Evolutionary conservation across 2,329 filamentous ascomycete species (phyloP).

Genomic region (Dactylellina haptotyla): DNA sequence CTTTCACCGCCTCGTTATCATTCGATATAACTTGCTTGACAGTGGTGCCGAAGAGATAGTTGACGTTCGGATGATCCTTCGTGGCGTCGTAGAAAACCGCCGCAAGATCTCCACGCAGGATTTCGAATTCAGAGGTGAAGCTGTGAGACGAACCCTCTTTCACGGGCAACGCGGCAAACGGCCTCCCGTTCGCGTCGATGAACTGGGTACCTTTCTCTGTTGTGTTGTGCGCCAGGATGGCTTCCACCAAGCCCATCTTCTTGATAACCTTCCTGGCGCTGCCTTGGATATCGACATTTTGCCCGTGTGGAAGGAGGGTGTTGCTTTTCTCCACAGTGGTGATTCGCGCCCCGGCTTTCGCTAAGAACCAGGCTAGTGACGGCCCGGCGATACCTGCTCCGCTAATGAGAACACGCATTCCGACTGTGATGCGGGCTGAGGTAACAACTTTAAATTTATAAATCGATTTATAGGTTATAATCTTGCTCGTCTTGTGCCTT

Average conservation of each 20-base stretch:
- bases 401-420: slow-evolving; percentile 61
- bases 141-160: slow-evolving; percentile 64
- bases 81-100: slow-evolving; percentile 62
- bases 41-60: slow-evolving; percentile 61
- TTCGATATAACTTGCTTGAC: slow-evolving; percentile 59
- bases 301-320: slow-evolving; percentile 64
- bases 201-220: slow-evolving; percentile 65
- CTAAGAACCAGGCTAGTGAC: slow-evolving; percentile 66
- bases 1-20: slow-evolving; percentile 60
- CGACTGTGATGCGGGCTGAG: background rate
- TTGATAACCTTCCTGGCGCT: slow-evolving; percentile 66
- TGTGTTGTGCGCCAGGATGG: slow-evolving; percentile 62
- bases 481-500: too few relatives aligned
- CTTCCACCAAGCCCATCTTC: slow-evolving; percentile 66
- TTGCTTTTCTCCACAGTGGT: slow-evolving; percentile 63
- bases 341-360: slow-evolving; percentile 61
- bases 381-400: slow-evolving; percentile 62
- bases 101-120: slow-evolving; percentile 64
- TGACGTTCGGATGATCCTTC: slow-evolving; percentile 60
- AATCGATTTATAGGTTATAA: too few relatives aligned
- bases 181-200: slow-evolving; percentile 62
- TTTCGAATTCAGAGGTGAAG: slow-evolving; percentile 64
- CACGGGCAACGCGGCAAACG: slow-evolving; percentile 62
- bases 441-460: too few relatives aligned
- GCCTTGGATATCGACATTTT: slow-evolving; percentile 68